Evolutionary conservation across 305 asterid species (phyloP).

Genomic region (Fraxinus floribunda): DNA sequence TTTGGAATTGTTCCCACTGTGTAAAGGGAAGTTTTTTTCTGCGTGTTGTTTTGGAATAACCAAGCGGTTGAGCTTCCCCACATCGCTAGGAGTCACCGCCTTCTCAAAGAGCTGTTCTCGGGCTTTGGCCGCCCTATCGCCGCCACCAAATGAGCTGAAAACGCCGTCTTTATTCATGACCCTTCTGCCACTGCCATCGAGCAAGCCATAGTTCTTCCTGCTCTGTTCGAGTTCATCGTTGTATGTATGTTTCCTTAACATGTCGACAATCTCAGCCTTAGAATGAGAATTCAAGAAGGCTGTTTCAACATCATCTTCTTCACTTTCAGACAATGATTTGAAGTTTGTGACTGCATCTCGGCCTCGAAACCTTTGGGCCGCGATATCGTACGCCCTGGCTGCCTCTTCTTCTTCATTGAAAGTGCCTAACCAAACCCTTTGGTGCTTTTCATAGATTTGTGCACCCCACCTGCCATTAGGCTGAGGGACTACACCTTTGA

Average conservation of each 20-base stretch:
- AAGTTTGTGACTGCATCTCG: slow-evolving; percentile 77
- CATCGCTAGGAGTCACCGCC: slow-evolving; percentile 86
- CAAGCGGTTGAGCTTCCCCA: slow-evolving; percentile 75
- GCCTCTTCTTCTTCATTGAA: slow-evolving; percentile 84
- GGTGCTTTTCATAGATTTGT: slow-evolving; percentile 88
- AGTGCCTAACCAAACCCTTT: slow-evolving; percentile 89
- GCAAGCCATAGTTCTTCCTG: slow-evolving; percentile 34
- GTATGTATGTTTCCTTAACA: slow-evolving; percentile 81
- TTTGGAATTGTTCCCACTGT: slow-evolving; percentile 44
- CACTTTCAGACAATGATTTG: slow-evolving; percentile 41
- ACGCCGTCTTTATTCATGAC: slow-evolving; percentile 13
- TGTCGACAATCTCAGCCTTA: slow-evolving; percentile 77
- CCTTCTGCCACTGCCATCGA: slow-evolving; percentile 9
- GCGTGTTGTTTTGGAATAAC: slow-evolving; percentile 88
- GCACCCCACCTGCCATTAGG: slow-evolving; percentile 98
- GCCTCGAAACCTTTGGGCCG: slow-evolving; percentile 81
- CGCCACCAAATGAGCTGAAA: slow-evolving; percentile 18
- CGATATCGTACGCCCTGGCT: slow-evolving; percentile 69
- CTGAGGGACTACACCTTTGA: slow-evolving; percentile 94
- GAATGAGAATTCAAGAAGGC: slow-evolving; percentile 63
- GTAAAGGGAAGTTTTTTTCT: slow-evolving; percentile 73
- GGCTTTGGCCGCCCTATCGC: slow-evolving; percentile 26
- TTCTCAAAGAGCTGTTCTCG: slow-evolving; percentile 76
- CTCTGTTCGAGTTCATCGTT: slow-evolving; percentile 71
- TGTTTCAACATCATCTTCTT: slow-evolving; percentile 38